Base-by-base conservation (phyloP, 192 early-diverging fungal species). In the Dissophora globulifera region DNA sequence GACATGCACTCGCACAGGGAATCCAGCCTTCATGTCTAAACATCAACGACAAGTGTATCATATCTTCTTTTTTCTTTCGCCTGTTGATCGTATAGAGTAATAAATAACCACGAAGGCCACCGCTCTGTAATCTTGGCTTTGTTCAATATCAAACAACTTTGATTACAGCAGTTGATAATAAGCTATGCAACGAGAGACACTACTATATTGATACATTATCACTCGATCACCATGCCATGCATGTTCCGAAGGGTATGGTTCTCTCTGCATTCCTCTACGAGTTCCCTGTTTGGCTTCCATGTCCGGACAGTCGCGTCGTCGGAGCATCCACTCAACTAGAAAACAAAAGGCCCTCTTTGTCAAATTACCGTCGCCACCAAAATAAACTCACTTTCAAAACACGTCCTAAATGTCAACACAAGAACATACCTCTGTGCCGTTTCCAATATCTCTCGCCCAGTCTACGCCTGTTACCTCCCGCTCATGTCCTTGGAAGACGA, bases 281-380 rank as follows among this genome's bases (percentile, higher is more conserved):
- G 69, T 0, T 56, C 53, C 5, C 42, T 50, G 42, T 71, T 75
- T 17, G 72, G 38, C 7, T 46, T 88, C 94, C 94, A 96, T 26
- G 94, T 78, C 19, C 93, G 80, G 53, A 92, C 81, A 0, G 79
- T 87, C 6, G 84, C 83, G 70, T 96, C 94, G 51, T 95, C 93
- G 0, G 88, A 86, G 54, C 93, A 93, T 26, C 87, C 86, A 27
- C 87, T 91, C 58, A 95, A 79, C 90, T 94, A 78, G n/a, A n/a
- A n/a, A n/a, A n/a, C n/a, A n/a, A n/a, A n/a, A n/a, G n/a, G n/a
- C n/a, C n/a, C n/a, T n/a, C n/a, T n/a, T n/a, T n/a, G n/a, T n/a
- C n/a, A n/a, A n/a, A n/a, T n/a, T n/a, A n/a, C n/a, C n/a, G n/a
- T n/a, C n/a, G n/a, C n/a, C n/a, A n/a, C n/a, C n/a, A n/a, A n/a